Evolutionary conservation across 148 eudicot genomes (phyloP), one percentile per base, ranked within the genome.

Genomic region (Polygonum aviculare): DNA sequence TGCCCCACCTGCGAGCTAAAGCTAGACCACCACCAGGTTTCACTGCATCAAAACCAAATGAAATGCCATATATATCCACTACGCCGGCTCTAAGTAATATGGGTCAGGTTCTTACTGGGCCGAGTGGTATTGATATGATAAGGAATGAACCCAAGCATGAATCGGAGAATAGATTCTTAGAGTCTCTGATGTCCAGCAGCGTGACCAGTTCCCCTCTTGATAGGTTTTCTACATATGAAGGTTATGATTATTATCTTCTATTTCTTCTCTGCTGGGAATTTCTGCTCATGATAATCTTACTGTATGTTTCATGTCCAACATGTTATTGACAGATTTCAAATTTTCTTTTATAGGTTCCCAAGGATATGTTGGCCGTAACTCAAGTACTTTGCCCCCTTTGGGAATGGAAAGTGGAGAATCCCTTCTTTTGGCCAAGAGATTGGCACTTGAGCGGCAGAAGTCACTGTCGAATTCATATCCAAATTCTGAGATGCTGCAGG

Each of bases 1-100:
- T 95, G 98, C 98, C 98, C 39, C 98, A 95, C 75, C 82, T 95
- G 60, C 89, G 91, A 74, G 91, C 97, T 47, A 95, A 95, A 78
- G 90, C 87, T 51, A 84, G 91, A 74, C 94, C 98, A 63, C 98
- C 98, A 8, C 97, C 97, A 74, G 98, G 98, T 74, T 95, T 95
- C 71, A 84, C 79, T 69, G 75, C 92, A 48, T 79, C 90, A 18
- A 90, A 91, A 80, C 86, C 77, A 35, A 84, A 76, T 83, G 99
- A 90, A 76, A 59, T 77, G 3, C 50, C 81, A 15, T 90, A 89
- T 73, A 80, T 79, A 8, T 79, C 97, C 51, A 78, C 78, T 77
- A 83, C 77, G 75, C 74, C 87, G 10, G 84, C 78, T 83, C 65
- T 81, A 59, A 79, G 82, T 81, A 85, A 84, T 57, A 57, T 83